Evolutionary conservation across 768 basidiomycete species (phyloP).

Genomic region (Butyriboletus loyo): DNA sequence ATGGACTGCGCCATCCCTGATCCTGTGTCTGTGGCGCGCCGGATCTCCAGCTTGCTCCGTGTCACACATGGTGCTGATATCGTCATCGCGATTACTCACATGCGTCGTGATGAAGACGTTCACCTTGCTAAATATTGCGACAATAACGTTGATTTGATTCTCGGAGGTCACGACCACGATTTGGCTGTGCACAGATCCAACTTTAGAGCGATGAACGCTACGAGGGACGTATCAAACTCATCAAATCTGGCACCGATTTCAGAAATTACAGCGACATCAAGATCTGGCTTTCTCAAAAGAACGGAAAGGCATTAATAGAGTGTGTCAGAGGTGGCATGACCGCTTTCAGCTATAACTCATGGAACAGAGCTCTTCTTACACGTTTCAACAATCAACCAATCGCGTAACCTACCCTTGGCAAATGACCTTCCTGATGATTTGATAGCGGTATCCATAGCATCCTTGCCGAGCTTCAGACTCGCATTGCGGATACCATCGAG

Average conservation of each 20-base stretch:
- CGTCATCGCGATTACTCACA: slow-evolving; percentile 11
- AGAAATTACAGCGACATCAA: slow-evolving; percentile 4
- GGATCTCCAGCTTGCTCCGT: slow-evolving; percentile 1
- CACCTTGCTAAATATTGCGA: neutral
- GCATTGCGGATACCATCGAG: neutral
- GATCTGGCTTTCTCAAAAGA: neutral
- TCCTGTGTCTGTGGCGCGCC: slow-evolving; percentile 8
- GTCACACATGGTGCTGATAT: neutral
- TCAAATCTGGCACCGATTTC: slow-evolving; percentile 6
- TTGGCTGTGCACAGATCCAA: slow-evolving; percentile 7
- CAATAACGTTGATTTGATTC: slow-evolving; percentile 4
- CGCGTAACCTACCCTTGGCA: slow-evolving; percentile 2
- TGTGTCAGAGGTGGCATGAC: slow-evolving; percentile 1
- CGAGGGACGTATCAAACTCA: slow-evolving; percentile 6
- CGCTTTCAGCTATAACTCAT: neutral
- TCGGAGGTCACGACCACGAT: slow-evolving; percentile 11
- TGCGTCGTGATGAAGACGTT: slow-evolving; percentile 9
- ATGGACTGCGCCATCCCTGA: slow-evolving; percentile 3
- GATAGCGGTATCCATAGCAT: slow-evolving; percentile 1
- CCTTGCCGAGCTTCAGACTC: neutral
- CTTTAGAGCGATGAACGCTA: neutral
- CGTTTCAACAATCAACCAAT: slow-evolving; percentile 1
- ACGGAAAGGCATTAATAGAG: neutral
- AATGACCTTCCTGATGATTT: slow-evolving; percentile 6
- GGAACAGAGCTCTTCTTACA: neutral